Percentiles rank a stretch among this genome's conserved stretches.
phyloP scores from a whole-genome alignment of 164 flowering plant genomes.

The Tetrastigma voinierianum region DNA sequence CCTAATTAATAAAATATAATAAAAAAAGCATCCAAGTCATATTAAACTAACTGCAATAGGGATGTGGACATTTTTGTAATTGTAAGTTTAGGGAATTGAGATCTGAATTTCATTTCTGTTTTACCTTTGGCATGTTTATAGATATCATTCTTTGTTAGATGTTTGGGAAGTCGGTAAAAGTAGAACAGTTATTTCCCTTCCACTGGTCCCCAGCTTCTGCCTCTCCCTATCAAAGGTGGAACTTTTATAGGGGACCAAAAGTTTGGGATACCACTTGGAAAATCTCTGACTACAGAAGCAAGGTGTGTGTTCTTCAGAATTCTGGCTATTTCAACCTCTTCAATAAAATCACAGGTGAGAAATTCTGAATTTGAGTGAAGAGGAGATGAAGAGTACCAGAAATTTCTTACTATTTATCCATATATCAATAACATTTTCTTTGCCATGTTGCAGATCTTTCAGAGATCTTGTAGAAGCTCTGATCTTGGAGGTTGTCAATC shows the following conservation, averaged over 20 bases:
- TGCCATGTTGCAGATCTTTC: constrained; percentile 9
- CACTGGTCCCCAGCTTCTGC: neutral
- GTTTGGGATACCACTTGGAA: neutral
- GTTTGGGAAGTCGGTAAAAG: too few species aligned
- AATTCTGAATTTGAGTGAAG: neutral
- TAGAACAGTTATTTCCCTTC: too few species aligned
- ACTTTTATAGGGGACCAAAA: neutral
- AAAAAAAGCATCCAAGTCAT: too few species aligned
- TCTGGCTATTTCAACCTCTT: neutral
- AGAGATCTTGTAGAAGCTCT: constrained; percentile 4
- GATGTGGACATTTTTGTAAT: too few species aligned
- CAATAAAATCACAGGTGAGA: constrained; percentile 4
- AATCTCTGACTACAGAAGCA: neutral
- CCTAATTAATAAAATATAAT: too few species aligned
- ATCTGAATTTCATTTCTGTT: too few species aligned
- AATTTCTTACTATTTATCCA: neutral
- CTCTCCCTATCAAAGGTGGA: constrained; percentile 4
- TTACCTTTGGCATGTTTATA: too few species aligned
- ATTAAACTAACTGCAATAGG: too few species aligned
- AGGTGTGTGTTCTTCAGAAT: constrained; percentile 7
- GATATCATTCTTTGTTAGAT: too few species aligned
- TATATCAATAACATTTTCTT: constrained; percentile 2
- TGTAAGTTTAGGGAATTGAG: too few species aligned
- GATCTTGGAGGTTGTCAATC: neutral
- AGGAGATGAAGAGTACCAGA: neutral